Evolutionary conservation across 169 alveolate genomes (phyloP).

Genomic region (Cytauxzoon felis): DNA sequence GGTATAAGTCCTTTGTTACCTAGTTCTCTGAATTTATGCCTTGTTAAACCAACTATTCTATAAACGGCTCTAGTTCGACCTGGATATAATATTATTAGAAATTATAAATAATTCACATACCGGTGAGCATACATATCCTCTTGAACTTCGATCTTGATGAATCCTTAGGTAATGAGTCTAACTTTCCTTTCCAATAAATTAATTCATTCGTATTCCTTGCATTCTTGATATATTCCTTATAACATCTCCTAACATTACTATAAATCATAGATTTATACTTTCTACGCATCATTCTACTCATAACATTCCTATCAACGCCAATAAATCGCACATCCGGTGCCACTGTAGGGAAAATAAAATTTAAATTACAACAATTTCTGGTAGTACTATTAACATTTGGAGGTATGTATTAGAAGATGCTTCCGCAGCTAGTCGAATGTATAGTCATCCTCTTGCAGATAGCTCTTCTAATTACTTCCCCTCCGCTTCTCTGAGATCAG

Average conservation of each 20-base stretch:
- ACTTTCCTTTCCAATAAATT: conserved; percentile 67
- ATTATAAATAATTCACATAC: conserved; percentile 4
- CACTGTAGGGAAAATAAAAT: not conserved
- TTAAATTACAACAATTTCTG: not conserved
- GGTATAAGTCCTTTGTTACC: conserved; percentile 67
- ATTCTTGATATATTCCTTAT: conserved; percentile 64
- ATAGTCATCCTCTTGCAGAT: too few relatives aligned
- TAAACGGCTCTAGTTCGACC: conserved; percentile 70
- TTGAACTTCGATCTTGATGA: conserved; percentile 63
- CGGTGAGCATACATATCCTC: conserved; percentile 68
- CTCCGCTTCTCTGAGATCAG: too few relatives aligned
- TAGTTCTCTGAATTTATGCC: conserved; percentile 69
- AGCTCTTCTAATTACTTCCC: too few relatives aligned
- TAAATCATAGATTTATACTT: conserved; percentile 60
- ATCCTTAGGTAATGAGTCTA: conserved; percentile 67
- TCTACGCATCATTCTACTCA: conserved; percentile 62
- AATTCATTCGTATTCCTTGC: conserved; percentile 63
- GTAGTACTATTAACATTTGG: not conserved
- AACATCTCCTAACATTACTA: conserved; percentile 55
- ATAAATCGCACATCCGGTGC: conserved; percentile 35
- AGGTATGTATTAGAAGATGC: not conserved
- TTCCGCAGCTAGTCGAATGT: too few relatives aligned
- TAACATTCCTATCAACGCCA: conserved; percentile 46
- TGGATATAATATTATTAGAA: not conserved
- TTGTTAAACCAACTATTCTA: conserved; percentile 64